Evolutionary conservation across 1,284 basidiomycete species (phyloP).

Genomic region (Ceratobasidium sp.): DNA sequence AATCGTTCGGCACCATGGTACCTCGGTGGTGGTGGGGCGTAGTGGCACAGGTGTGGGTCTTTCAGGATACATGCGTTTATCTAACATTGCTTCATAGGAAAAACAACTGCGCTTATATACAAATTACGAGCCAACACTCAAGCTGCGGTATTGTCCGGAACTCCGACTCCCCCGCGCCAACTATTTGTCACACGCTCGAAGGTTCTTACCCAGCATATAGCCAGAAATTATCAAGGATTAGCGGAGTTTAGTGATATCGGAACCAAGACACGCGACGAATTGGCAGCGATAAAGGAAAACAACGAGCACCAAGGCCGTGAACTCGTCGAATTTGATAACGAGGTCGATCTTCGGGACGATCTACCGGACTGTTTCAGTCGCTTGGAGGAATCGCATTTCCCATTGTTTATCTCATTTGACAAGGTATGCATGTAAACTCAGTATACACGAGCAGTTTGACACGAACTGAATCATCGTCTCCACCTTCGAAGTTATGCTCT

Average conservation of each 20-base stretch:
- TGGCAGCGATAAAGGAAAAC: background rate
- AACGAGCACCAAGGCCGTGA: background rate
- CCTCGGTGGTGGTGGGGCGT: slow-evolving; percentile 22
- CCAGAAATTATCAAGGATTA: background rate
- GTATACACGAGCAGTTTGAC: background rate
- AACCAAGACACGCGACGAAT: background rate
- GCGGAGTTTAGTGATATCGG: background rate
- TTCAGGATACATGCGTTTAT: background rate
- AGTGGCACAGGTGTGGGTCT: slow-evolving; percentile 37
- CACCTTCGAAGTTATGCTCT: background rate
- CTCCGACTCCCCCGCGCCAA: background rate
- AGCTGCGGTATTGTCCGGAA: background rate
- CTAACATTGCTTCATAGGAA: background rate
- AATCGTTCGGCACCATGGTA: slow-evolving; percentile 5
- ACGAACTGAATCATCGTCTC: background rate
- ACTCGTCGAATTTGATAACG: slow-evolving; percentile 32
- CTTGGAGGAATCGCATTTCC: slow-evolving; percentile 33
- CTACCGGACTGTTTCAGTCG: slow-evolving; percentile 13
- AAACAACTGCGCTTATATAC: slow-evolving; percentile 33
- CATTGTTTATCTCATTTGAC: slow-evolving; percentile 40
- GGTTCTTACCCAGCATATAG: slow-evolving; percentile 12
- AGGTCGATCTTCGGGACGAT: slow-evolving; percentile 12
- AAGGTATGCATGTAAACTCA: slow-evolving; percentile 24
- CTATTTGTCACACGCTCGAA: slow-evolving; percentile 29
- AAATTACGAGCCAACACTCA: background rate